Conservation (phyloP, 2,329 filamentous ascomycete species). For the Elsinoe necatrix region DNA sequence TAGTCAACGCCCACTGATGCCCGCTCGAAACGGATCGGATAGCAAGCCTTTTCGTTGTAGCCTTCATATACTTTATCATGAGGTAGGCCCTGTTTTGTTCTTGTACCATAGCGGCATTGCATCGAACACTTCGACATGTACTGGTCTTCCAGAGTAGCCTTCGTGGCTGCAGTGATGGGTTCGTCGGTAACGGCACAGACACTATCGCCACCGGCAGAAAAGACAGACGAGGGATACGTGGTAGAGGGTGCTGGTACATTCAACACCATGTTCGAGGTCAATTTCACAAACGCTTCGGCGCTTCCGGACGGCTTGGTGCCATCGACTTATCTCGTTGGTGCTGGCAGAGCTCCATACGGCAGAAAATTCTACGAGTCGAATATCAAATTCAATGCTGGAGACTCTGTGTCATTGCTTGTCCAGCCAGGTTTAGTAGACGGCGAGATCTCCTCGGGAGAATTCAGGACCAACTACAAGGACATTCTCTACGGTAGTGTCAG, state of each 20-base stretch:
- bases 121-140: background rate
- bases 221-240: background rate
- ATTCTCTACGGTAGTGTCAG: constrained; percentile 62
- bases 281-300: constrained; percentile 16
- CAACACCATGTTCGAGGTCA: constrained; percentile 13
- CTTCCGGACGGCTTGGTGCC: constrained; percentile 12
- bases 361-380: constrained; percentile 17
- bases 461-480: constrained; percentile 54
- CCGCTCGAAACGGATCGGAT: background rate
- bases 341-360: constrained; percentile 16
- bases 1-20: background rate
- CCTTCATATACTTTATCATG: no score
- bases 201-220: background rate
- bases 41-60: background rate
- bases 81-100: background rate
- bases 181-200: background rate
- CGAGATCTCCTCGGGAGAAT: constrained; percentile 41
- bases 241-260: constrained; percentile 16
- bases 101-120: background rate
- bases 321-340: constrained; percentile 16
- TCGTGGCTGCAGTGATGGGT: background rate
- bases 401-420: constrained; percentile 13
- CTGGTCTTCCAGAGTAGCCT: background rate
- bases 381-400: constrained; percentile 12
- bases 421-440: constrained; percentile 14